Evolutionary conservation across 164 flowering plant species (phyloP), one percentile per base, ranked within the genome.

Genomic region (Dillenia suffruticosa): DNA sequence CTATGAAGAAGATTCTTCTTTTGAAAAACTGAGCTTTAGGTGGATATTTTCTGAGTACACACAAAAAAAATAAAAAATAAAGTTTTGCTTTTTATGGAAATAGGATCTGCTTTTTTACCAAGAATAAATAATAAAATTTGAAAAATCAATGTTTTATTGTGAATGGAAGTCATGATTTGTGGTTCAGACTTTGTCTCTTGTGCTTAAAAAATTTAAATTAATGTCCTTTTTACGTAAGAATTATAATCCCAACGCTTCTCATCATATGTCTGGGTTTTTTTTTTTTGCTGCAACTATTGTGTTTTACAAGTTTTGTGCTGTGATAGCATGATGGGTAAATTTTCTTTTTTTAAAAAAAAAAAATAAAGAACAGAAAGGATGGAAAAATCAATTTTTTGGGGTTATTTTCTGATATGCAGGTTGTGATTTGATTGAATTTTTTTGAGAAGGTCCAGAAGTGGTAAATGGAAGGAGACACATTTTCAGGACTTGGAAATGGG

Each of bases 81-180:
- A 69, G 75, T 63, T 71, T 70, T 75, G 74, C 68, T 76, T 79
- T 66, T 75, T 76, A 61, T 73, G 72, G 79, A 65, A 76, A 81
- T 70, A 68, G 76, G 78, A 71, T 79, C 76, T 76, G 80, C 76
- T 79, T 74, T 78, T 73, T 61, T 60, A 62, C 64, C 17, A 58
- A 43, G 15, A 59, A 46, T 51, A 44, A 55, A 7, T 26, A 32
- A 43, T n/a, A 56, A 26, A 51, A 62, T 26, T 64, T 32, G 40
- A 32, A 32, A 32, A 32, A 4, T 32, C 7, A 32, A 32, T 32
- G 40, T 32, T 32, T 32, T 4, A 32, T 32, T 32, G 40, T 32
- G 40, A 32, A 45, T 71, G 70, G 69, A 58, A 61, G 68, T 70
- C 77, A 76, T 81, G 74, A 60, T 76, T 76, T 66, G 60, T 66